Evolutionary conservation across 2,329 filamentous ascomycete species (phyloP).

Genomic region (Bipolaris victoriae): DNA sequence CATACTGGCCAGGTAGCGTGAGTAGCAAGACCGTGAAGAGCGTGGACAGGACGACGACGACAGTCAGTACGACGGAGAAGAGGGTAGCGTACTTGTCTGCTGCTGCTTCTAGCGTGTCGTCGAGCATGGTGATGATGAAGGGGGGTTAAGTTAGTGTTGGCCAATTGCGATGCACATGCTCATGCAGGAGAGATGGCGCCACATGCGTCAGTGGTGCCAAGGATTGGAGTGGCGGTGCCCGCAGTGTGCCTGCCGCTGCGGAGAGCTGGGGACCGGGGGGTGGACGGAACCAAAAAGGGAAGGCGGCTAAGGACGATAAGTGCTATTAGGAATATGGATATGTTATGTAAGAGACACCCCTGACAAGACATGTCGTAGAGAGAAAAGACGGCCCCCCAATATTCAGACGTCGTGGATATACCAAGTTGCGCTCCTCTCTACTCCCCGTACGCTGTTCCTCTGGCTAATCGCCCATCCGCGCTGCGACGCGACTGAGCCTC

Average conservation of each 20-base stretch:
- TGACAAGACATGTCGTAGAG: conserved; percentile 20
- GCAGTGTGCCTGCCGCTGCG: conserved; percentile 7
- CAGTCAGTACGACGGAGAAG: conserved; percentile 49
- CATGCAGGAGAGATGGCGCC: conserved; percentile 21
- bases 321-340: too few species aligned
- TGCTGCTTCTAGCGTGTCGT: conserved; percentile 32
- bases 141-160: conserved; percentile 17
- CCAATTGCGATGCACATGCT: conserved; percentile 22
- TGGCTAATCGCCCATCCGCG: conserved; percentile 6
- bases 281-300: conserved; percentile 20
- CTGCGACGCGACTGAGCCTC: conserved; percentile 4
- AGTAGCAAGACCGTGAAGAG: conserved; percentile 59
- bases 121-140: conserved; percentile 29
- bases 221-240: conserved; percentile 7
- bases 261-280: conserved; percentile 20
- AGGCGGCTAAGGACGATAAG: conserved; percentile 18
- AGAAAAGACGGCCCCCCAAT: not conserved
- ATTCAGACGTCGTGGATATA: not conserved
- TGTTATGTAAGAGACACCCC: conserved; percentile 24
- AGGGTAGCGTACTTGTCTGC: conserved; percentile 27
- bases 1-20: conserved; percentile 61
- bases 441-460: conserved; percentile 10
- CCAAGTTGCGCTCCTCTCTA: conserved; percentile 1
- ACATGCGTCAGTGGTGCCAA: conserved; percentile 12
- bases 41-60: conserved; percentile 53